A percentile compares a stretch with the other conserved stretches of the same genome.
Conservation (phyloP, 2,329 filamentous ascomycete genomes). For the Exophiala lecanii-corni region DNA sequence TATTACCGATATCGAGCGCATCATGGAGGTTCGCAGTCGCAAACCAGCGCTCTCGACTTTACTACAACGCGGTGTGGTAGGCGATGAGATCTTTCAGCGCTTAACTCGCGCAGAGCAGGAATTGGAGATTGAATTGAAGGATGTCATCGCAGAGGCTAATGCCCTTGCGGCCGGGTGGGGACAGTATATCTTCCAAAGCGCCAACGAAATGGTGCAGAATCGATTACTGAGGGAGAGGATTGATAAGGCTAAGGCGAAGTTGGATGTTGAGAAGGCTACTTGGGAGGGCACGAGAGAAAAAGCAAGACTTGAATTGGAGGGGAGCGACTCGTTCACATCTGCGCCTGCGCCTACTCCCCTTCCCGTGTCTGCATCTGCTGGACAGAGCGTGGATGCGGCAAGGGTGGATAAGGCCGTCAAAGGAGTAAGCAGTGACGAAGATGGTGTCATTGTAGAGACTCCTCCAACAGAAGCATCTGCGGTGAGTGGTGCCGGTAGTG, state of each 20-base stretch:
- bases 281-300: slow-evolving; percentile 78
- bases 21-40: slow-evolving; percentile 80
- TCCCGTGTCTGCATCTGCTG: background rate
- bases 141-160: slow-evolving; percentile 87
- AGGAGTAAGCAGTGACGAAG: slow-evolving; percentile 58
- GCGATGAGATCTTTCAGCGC: slow-evolving; percentile 91
- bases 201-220: slow-evolving; percentile 92
- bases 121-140: slow-evolving; percentile 90
- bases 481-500: slow-evolving; percentile 18
- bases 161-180: slow-evolving; percentile 86
- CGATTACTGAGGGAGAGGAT: slow-evolving; percentile 68
- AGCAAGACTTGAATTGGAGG: slow-evolving; percentile 79
- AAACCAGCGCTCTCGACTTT: slow-evolving; percentile 83
- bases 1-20: slow-evolving; percentile 85
- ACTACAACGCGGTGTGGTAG: slow-evolving; percentile 84
- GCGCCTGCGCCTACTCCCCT: slow-evolving; percentile 2
- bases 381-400: background rate
- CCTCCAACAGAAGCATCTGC: slow-evolving; percentile 34
- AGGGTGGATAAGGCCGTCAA: slow-evolving; percentile 29
- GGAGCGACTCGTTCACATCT: background rate
- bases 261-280: slow-evolving; percentile 75
- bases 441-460: slow-evolving; percentile 73
- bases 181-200: slow-evolving; percentile 91
- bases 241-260: slow-evolving; percentile 67
- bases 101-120: slow-evolving; percentile 92